These are phyloP conservation scores for Podila epigama DNA, from an alignment of 192 early-diverging fungal species.

Conservation along the genomic window DNA sequence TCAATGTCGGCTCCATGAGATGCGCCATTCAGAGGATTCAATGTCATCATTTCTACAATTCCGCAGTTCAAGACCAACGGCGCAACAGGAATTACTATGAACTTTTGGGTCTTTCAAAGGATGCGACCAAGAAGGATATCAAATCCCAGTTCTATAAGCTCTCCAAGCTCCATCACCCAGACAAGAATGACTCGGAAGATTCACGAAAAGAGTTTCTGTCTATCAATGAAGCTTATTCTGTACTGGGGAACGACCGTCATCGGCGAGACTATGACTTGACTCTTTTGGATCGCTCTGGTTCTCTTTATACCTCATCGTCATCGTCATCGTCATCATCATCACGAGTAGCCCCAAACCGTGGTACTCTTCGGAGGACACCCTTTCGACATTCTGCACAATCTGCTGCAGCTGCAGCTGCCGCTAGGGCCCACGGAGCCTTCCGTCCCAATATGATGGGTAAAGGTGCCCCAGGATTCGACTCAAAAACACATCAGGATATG, in stretches of 20 bases:
- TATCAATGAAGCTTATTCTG: conserved; percentile 88
- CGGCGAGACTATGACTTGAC: conserved; percentile 82
- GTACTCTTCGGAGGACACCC: conserved; percentile 24
- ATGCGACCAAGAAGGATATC: conserved; percentile 63
- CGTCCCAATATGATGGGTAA: conserved; percentile 5
- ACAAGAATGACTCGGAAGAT: conserved; percentile 72
- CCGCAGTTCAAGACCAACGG: not conserved
- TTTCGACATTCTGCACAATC: conserved; percentile 45
- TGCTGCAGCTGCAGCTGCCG: conserved; percentile 27
- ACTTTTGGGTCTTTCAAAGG: conserved; percentile 38
- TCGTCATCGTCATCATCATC: conserved; percentile 11
- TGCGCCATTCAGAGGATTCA: no score
- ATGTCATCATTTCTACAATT: no score
- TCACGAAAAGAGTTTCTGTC: conserved; percentile 76
- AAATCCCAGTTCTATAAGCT: conserved; percentile 77
- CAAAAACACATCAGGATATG: conserved; percentile 47
- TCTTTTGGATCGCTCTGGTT: conserved; percentile 24
- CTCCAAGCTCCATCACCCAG: conserved; percentile 86
- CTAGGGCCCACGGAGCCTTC: conserved; percentile 12
- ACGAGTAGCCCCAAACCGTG: conserved; percentile 5
- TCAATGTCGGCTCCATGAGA: no score
- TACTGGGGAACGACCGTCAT: conserved; percentile 73
- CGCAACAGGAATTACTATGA: conserved; percentile 52
- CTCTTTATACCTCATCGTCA: conserved; percentile 1
- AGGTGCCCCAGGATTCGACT: conserved; percentile 25